phyloP scores from a whole-genome alignment of 2,329 filamentous ascomycete genomes.

The Hymenoscyphus scutula region DNA sequence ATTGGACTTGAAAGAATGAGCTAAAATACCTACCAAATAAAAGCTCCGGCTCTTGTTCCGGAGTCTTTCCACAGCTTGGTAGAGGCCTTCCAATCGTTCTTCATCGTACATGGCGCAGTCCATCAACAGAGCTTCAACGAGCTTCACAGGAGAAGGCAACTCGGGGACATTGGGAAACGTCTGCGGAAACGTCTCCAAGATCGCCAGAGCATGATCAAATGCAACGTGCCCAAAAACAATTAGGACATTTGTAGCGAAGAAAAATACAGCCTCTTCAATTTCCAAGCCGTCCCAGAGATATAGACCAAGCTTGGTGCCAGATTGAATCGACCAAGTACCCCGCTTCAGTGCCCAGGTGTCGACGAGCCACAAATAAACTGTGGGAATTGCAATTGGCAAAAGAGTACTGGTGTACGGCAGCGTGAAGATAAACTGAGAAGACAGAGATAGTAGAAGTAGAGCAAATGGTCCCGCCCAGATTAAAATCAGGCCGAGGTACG shows the following conservation, averaged over 20 bases:
- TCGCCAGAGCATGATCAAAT: constrained; percentile 66
- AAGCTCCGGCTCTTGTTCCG: constrained; percentile 69
- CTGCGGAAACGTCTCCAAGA: constrained; percentile 61
- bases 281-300: constrained; percentile 65
- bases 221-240: constrained; percentile 68
- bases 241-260: constrained; percentile 65
- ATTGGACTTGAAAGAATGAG: neutral
- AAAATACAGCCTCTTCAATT: constrained; percentile 73
- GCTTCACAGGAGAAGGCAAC: constrained; percentile 46
- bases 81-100: constrained; percentile 54
- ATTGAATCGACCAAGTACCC: constrained; percentile 70
- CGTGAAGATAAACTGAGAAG: constrained; percentile 60
- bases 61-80: constrained; percentile 57
- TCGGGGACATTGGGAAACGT: constrained; percentile 51
- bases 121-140: constrained; percentile 51
- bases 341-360: constrained; percentile 65
- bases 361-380: constrained; percentile 69
- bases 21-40: constrained; percentile 46
- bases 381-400: constrained; percentile 61
- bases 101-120: constrained; percentile 53
- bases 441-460: constrained; percentile 61
- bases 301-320: constrained; percentile 63
- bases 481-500: constrained; percentile 69
- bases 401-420: constrained; percentile 58
- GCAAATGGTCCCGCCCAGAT: constrained; percentile 67